A percentile compares a stretch with the other conserved stretches of the same genome.
phyloP scores from a whole-genome alignment of 305 asterid species.

The Fraxinus floribunda region DNA sequence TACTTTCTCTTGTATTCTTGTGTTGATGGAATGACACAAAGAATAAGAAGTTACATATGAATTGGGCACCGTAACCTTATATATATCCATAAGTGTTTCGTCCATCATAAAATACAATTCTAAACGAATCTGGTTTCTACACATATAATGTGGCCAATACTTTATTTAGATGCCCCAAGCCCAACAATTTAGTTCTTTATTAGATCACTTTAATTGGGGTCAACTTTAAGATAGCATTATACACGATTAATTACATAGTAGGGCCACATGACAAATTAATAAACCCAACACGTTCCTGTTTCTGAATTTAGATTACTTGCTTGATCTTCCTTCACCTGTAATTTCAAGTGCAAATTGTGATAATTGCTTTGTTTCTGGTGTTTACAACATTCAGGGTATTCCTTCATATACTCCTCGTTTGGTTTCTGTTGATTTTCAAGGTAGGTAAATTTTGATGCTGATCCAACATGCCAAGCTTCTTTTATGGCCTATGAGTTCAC shows the following conservation, averaged over 20 bases:
- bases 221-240: neutral
- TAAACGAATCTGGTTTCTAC: neutral
- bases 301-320: neutral
- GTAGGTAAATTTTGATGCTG: constrained; percentile 30
- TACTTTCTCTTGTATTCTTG: neutral
- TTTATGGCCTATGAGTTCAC: neutral
- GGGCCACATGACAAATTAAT: neutral
- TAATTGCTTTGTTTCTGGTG: constrained; percentile 2
- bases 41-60: neutral
- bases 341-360: constrained; percentile 14
- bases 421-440: constrained; percentile 83
- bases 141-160: neutral
- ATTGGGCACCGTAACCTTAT: neutral
- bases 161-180: neutral
- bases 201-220: neutral
- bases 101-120: too few species aligned
- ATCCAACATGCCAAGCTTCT: neutral
- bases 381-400: constrained; percentile 59
- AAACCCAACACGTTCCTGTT: neutral
- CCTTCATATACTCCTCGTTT: constrained; percentile 85
- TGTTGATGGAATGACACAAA: neutral
- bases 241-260: neutral
- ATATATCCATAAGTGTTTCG: neutral
- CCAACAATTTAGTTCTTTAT: neutral
- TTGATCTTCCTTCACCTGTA: neutral